Percentiles rank a stretch among this genome's conserved stretches.
Evolutionary conservation across 345 rosid genomes (phyloP).

Genomic region (Theobroma cacao): DNA sequence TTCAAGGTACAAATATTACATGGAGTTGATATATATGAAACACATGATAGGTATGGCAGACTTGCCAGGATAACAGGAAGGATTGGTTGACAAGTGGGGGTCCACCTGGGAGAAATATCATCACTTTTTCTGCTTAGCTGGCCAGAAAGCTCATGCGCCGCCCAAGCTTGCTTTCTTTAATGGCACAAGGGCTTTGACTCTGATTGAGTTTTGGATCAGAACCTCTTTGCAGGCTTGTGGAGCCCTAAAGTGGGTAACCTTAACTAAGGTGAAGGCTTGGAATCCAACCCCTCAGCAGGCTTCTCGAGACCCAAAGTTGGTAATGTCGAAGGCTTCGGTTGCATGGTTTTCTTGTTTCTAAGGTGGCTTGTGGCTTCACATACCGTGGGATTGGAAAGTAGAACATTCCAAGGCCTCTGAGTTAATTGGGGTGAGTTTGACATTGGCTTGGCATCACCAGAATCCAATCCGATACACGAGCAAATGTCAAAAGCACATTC

Average conservation of each 20-base stretch:
- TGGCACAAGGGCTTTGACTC: neutral
- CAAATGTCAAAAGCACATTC: neutral
- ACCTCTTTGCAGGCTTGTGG: neutral
- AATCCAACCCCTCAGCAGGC: neutral
- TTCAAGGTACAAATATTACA: neutral
- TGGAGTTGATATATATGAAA: neutral
- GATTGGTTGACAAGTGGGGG: conserved; percentile 6
- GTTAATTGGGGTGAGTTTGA: neutral
- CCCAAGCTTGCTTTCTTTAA: neutral
- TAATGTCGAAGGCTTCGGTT: neutral
- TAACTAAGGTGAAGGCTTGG: neutral
- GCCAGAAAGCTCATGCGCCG: neutral
- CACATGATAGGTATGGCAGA: conserved; percentile 6
- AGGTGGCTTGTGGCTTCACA: no score
- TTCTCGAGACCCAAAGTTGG: neutral
- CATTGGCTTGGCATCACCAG: neutral
- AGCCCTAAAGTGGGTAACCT: neutral
- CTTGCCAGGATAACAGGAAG: neutral
- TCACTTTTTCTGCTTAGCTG: conserved; percentile 16
- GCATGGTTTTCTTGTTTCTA: neutral
- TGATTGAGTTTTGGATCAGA: neutral
- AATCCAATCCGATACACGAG: neutral
- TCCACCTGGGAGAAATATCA: conserved; percentile 1
- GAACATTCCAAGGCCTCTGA: neutral
- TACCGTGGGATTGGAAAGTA: no score